Evolutionary conservation across 306 rosid genomes (phyloP).

Genomic region (Casuarina cunninghamiana): DNA sequence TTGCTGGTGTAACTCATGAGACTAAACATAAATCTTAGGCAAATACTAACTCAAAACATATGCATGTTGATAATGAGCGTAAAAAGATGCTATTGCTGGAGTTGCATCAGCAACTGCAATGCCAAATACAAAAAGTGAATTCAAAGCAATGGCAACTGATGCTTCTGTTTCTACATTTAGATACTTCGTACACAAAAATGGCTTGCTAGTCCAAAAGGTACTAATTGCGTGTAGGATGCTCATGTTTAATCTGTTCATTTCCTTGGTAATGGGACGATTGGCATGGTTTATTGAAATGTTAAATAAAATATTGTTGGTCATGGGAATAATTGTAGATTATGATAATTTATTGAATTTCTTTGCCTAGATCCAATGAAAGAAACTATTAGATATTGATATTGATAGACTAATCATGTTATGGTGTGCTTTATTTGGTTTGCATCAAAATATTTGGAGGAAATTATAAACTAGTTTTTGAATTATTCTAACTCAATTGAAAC

Average conservation of each 20-base stretch:
- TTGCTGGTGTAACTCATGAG: constrained; percentile 53
- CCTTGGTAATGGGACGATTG: constrained; percentile 35
- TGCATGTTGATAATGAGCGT: constrained; percentile 36
- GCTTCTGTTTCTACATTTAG: constrained; percentile 94
- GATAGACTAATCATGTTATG: neutral
- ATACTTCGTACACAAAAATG: constrained; percentile 61
- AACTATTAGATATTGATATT: neutral
- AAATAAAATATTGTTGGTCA: constrained; percentile 1
- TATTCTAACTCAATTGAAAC: no score
- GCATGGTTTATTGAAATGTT: constrained; percentile 12
- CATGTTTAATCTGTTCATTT: constrained; percentile 38
- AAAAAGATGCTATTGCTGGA: constrained; percentile 44
- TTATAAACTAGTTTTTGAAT: no score
- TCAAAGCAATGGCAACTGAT: constrained; percentile 99
- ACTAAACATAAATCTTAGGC: constrained; percentile 69
- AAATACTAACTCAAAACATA: constrained; percentile 37
- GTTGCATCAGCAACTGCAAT: constrained; percentile 37
- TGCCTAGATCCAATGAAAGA: neutral
- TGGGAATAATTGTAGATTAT: constrained; percentile 1
- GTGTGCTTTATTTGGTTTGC: neutral
- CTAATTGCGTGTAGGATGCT: constrained; percentile 16
- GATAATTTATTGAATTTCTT: neutral
- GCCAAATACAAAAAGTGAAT: constrained; percentile 75
- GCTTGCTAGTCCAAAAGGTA: constrained; percentile 29
- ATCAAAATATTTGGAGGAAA: no score